A percentile compares a stretch with the other conserved stretches of the same genome.
These are phyloP conservation scores for Nepenthes gracilis DNA, from an alignment of 148 eudicot species.

Conservation along the genomic window DNA sequence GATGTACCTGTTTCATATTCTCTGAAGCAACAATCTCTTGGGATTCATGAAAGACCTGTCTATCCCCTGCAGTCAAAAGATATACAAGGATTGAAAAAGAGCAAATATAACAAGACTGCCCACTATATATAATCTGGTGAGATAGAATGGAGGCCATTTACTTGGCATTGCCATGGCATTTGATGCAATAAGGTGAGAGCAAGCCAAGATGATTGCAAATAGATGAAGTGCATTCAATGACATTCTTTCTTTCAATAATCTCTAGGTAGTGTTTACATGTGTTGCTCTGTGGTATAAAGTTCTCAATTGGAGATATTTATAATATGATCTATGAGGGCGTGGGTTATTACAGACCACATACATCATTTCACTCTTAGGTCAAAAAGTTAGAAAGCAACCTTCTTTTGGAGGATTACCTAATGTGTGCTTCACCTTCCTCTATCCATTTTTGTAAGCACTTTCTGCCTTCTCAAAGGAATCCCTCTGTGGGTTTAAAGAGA, in stretches of 20 bases:
- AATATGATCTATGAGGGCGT: background rate
- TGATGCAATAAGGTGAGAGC: slow-evolving; percentile 23
- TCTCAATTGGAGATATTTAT: slow-evolving; percentile 10
- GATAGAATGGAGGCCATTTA: slow-evolving; percentile 6
- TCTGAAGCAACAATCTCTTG: slow-evolving; percentile 1
- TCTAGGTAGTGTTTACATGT: background rate
- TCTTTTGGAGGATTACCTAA: slow-evolving; percentile 15
- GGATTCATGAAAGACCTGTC: slow-evolving; percentile 10
- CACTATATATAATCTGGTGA: too few relatives aligned
- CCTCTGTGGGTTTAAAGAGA: slow-evolving; percentile 1
- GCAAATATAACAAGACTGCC: background rate
- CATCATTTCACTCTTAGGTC: slow-evolving; percentile 4
- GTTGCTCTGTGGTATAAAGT: background rate
- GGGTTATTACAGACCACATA: slow-evolving; percentile 6
- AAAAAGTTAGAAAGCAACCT: slow-evolving; percentile 8
- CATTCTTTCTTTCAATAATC: slow-evolving; percentile 8
- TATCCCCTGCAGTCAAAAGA: slow-evolving; percentile 20
- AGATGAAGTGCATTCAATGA: slow-evolving; percentile 12
- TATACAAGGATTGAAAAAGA: background rate
- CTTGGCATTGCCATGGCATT: slow-evolving; percentile 31
- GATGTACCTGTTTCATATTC: slow-evolving; percentile 18
- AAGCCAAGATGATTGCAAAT: slow-evolving; percentile 20
- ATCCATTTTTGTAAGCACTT: slow-evolving; percentile 9
- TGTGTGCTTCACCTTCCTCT: slow-evolving; percentile 8
- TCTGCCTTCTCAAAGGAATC: slow-evolving; percentile 3